These are phyloP conservation scores for Avena sativa DNA, from an alignment of 176 grass and related monocot species.

Conservation along the genomic window DNA sequence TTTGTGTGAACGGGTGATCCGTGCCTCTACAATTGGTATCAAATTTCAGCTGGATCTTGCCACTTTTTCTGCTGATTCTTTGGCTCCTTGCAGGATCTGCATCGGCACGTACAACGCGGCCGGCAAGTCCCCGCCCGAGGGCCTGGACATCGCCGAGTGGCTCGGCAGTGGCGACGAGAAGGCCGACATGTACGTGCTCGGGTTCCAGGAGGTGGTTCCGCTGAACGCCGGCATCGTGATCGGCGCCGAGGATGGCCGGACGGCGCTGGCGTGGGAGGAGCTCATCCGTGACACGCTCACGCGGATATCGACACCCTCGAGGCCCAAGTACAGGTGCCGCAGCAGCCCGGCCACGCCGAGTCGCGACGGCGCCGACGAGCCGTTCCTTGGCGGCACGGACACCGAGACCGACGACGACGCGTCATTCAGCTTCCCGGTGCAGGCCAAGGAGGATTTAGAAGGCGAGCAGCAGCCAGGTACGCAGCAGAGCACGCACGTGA, in stretches of 20 bases:
- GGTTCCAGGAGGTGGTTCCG: conserved; percentile 92
- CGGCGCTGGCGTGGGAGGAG: conserved; percentile 77
- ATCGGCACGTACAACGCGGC: conserved; percentile 81
- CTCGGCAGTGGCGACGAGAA: conserved; percentile 64
- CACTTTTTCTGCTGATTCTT: neutral
- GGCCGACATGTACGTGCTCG: conserved; percentile 88
- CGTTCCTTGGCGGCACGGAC: conserved; percentile 47
- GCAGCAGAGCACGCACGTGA: conserved; percentile 52
- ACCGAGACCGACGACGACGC: conserved; percentile 57
- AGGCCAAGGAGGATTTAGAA: neutral
- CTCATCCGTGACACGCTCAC: conserved; percentile 70
- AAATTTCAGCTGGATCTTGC: neutral
- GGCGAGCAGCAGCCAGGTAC: conserved; percentile 6
- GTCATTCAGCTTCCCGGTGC: conserved; percentile 34
- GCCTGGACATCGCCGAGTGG: conserved; percentile 72
- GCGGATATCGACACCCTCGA: conserved; percentile 30
- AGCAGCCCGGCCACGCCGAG: conserved; percentile 74
- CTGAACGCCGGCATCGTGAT: conserved; percentile 88
- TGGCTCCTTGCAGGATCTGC: conserved; percentile 55
- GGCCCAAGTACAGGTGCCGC: conserved; percentile 64
- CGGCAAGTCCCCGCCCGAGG: conserved; percentile 60
- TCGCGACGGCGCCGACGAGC: conserved; percentile 46
- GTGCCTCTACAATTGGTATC: too few species aligned
- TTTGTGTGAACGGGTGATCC: too few species aligned
- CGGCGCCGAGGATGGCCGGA: conserved; percentile 67